phyloP scores from a whole-genome alignment of 495 filamentous ascomycete species.

The Aspergillus coremiiformis region DNA sequence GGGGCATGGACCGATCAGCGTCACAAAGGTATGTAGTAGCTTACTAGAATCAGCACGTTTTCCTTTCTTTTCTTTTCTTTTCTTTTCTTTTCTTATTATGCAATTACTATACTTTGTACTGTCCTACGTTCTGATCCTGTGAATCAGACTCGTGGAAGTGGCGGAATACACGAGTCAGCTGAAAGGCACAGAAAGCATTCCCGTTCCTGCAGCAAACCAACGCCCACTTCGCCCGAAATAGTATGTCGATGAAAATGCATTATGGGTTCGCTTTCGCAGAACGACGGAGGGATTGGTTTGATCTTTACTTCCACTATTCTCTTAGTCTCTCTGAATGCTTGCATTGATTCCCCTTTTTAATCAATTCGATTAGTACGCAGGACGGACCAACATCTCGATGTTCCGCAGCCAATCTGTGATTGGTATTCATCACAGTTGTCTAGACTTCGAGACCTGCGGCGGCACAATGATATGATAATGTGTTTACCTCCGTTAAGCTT shows the following conservation, averaged over 20 bases:
- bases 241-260: not conserved
- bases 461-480: constrained; percentile 1
- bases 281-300: not conserved
- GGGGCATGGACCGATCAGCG: not conserved
- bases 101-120: not conserved
- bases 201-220: constrained; percentile 8
- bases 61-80: not conserved
- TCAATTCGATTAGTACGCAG: not conserved
- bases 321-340: not conserved
- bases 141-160: not conserved
- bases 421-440: constrained; percentile 4
- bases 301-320: not conserved
- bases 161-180: constrained; percentile 2
- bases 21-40: not conserved
- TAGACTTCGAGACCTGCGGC: not conserved
- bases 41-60: not conserved
- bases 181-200: not conserved
- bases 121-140: not conserved
- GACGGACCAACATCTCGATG: not conserved
- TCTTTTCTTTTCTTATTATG: not conserved
- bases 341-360: not conserved
- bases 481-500: constrained; percentile 1
- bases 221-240: not conserved
- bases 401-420: not conserved
- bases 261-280: not conserved